A percentile compares a stretch with the other conserved stretches of the same genome.
These are phyloP conservation scores for Ambrosiella cleistominuta DNA, from an alignment of 2,329 filamentous ascomycete genomes.

Conservation along the genomic window DNA sequence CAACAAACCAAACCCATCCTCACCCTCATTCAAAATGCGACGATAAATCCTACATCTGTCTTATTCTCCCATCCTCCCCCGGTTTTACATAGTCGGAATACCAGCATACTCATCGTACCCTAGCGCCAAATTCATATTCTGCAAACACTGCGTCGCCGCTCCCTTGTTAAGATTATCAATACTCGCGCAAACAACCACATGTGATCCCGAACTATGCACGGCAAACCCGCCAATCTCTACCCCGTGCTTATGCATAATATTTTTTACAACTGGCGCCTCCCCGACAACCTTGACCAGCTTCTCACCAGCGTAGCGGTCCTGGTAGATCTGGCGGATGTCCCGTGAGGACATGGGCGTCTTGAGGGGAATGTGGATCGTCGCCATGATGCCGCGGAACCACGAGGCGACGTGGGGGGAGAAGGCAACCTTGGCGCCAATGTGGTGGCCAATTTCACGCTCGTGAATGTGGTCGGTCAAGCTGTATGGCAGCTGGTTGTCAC, in stretches of 20 bases:
- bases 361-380: constrained; percentile 79
- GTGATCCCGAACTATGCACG: constrained; percentile 75
- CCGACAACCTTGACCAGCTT: constrained; percentile 85
- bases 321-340: constrained; percentile 85
- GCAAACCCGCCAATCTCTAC: constrained; percentile 91
- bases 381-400: constrained; percentile 92
- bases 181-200: constrained; percentile 83
- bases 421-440: constrained; percentile 56
- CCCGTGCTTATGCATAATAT: constrained; percentile 69
- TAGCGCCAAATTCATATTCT: constrained; percentile 89
- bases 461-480: constrained; percentile 87
- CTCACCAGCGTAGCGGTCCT: constrained; percentile 90
- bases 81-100: constrained; percentile 42
- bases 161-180: constrained; percentile 93
- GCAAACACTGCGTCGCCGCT: constrained; percentile 79
- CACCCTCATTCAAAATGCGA: background rate
- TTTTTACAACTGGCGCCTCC: constrained; percentile 70
- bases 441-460: constrained; percentile 71
- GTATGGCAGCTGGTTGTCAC: constrained; percentile 80
- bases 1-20: background rate
- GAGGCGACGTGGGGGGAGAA: constrained; percentile 92
- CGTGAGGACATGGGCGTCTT: constrained; percentile 74
- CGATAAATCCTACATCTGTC: background rate
- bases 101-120: constrained; percentile 80
- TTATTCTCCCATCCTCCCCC: background rate